Evolutionary conservation across 495 filamentous ascomycete genomes (phyloP), one percentile per base, ranked within the genome.

Genomic region (Aspergillus olivimuriae): DNA sequence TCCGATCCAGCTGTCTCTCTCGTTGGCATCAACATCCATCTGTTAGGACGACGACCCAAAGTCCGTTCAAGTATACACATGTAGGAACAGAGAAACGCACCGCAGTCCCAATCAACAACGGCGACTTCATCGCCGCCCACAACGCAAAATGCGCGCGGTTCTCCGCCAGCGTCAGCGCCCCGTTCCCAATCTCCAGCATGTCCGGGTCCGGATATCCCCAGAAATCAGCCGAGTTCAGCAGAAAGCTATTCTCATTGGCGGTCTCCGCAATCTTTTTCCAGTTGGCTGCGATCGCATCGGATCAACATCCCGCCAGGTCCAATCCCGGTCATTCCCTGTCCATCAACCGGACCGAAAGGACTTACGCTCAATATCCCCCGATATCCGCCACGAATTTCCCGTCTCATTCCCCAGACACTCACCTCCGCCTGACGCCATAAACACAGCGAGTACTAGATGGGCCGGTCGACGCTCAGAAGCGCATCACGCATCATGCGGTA

Each of bases 141-240:
- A 82, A 51, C 11, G 67, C 68, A 54, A 75, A 76, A 41, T 74
- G 72, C 0, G 72, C 68, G 19, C 69, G 56, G 3, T 67, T 69
- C 51, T 76, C 71, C 2, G 56, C 66, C 2, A 68, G 44, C 3
- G 70, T 80, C 34, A 85, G 60, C 4, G 67, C 62, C 4, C 73
- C 77, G 49, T 83, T 84, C 7, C 82, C 81, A 22, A 86, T 69
- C 49, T 86, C 83, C 0, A 86, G 70, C 82, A 84, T 84, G 52
- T 87, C 83, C 4, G 74, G 60, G 48, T 86, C 82, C 5, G 77
- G 74, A 41, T 71, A 66, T 22, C 71, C 76, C 60, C 68, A 77
- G 60, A 77, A 79, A 19, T 72, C 58, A 17, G 63, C 70, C 18
- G 65, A 60, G 46, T 72, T 65, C 31, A 73, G 48, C 17, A 64